phyloP scores from a whole-genome alignment of 345 rosid species.

The Gossypium mustelinum region DNA sequence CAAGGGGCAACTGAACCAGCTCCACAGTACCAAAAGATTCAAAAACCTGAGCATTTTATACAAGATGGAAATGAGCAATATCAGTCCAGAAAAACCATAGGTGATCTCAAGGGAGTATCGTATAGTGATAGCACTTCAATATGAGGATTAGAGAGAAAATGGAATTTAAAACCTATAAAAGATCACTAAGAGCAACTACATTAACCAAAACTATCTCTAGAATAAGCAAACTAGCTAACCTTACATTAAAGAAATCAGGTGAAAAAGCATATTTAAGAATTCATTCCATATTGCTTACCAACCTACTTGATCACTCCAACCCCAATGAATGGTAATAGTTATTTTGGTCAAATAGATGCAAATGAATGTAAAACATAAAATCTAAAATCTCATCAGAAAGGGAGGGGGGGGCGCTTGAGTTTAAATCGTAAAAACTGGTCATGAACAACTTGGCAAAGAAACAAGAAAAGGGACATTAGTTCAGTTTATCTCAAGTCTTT shows the following conservation, averaged over 20 bases:
- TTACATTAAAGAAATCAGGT: neutral
- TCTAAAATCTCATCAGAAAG: neutral
- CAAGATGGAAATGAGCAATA: constrained; percentile 8
- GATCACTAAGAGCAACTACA: neutral
- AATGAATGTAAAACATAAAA: neutral
- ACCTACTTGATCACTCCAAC: neutral
- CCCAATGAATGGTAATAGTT: neutral
- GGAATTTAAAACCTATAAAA: neutral
- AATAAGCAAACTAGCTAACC: neutral
- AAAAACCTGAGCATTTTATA: constrained; percentile 58
- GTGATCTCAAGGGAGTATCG: neutral
- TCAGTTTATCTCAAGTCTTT: neutral
- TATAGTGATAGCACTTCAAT: neutral
- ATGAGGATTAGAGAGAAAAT: neutral
- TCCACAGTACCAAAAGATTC: constrained; percentile 93
- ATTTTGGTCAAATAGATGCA: neutral
- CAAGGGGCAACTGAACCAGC: constrained; percentile 90
- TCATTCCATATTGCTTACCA: neutral
- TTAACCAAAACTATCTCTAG: neutral
- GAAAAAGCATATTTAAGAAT: neutral
- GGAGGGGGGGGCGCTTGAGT: neutral
- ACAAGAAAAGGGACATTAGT: neutral
- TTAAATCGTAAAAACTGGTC: neutral
- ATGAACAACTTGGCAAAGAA: neutral
- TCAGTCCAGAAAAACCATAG: neutral